These are phyloP conservation scores for Eruca vesicaria DNA, from an alignment of 441 rosid species.

Conservation along the genomic window DNA sequence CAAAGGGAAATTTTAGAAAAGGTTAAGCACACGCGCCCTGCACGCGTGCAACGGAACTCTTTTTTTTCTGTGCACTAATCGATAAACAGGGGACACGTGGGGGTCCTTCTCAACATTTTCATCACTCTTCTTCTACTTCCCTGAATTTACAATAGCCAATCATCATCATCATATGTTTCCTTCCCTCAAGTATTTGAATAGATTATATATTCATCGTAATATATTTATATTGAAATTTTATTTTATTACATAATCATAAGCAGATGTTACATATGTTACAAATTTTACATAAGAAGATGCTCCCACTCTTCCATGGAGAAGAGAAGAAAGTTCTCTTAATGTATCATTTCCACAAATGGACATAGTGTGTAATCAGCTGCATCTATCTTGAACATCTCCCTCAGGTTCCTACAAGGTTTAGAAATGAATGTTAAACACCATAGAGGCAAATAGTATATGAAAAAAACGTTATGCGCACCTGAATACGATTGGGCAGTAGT, in stretches of 20 bases:
- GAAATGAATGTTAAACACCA: conserved; percentile 1
- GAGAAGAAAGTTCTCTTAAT: conserved; percentile 93
- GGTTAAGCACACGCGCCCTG: conserved; percentile 35
- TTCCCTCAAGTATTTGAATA: not conserved
- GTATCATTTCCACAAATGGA: conserved; percentile 97
- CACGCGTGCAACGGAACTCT: conserved; percentile 36
- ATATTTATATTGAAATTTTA: not conserved
- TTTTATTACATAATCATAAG: not conserved
- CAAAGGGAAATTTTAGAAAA: not conserved
- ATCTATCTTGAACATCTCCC: conserved; percentile 99
- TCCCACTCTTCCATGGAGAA: conserved; percentile 99
- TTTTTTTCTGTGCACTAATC: not conserved
- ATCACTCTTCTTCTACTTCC: conserved; percentile 15
- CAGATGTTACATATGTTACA: no score
- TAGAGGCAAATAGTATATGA: not conserved
- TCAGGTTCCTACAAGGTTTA: conserved; percentile 63
- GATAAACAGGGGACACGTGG: conserved; percentile 31
- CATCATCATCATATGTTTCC: not conserved
- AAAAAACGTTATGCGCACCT: no score
- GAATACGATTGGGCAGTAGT: no score
- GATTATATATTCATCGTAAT: not conserved
- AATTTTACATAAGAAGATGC: conserved; percentile 95
- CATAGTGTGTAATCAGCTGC: conserved; percentile 99
- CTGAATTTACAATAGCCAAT: not conserved
- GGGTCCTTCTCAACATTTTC: conserved; percentile 18